Base-by-base conservation (phyloP, 331 rosid species). In the Stylosanthes scabra region DNA sequence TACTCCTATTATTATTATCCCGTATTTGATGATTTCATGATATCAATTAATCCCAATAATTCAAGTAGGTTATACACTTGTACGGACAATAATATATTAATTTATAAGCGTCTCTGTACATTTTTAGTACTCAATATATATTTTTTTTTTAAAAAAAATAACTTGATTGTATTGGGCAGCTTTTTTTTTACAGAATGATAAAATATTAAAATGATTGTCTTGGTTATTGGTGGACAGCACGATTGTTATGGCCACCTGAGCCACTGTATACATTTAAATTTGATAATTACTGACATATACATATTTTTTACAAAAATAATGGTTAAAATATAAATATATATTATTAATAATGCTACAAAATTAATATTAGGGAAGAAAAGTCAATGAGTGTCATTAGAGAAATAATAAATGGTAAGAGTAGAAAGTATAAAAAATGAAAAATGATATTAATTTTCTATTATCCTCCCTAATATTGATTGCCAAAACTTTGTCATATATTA, bases 161-260 rank as follows among this genome's bases (percentile, higher is more conserved):
- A 77, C 44, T 70, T 54, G 62, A 77, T 76, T 76, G 72, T 59
- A 9, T 29, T 7, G 16, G 8, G 50, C 40, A 79, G 59, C 59
- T 63, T 74, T 54, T 47, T 20, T 20, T n/a, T n/a, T n/a, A 20
- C 59, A 20, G 1, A 20, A 20, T 20, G 25, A 20, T 20, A 63
- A 63, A 52, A 25, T 39, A 50, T 37, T 73, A 13, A 56, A 68
- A 74, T 74, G 29, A 63, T 75, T 67, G 74, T 34, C 29, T 49
- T 31, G 11, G 49, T 71, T 66, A 80, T 68, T 80, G 74, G 77
- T 80, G 63, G 83, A 77, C 81, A 74, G 31, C 65, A 67, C 57
- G 28, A 63, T 49, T 72, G 60, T 72, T 71, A 51, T 57, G 71
- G 70, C 45, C 27, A 47, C 41, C 66, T 71, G 12, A 56, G 28